These are phyloP conservation scores for Crassisporium funariophilum DNA, from an alignment of 768 basidiomycete species.

Conservation along the genomic window DNA sequence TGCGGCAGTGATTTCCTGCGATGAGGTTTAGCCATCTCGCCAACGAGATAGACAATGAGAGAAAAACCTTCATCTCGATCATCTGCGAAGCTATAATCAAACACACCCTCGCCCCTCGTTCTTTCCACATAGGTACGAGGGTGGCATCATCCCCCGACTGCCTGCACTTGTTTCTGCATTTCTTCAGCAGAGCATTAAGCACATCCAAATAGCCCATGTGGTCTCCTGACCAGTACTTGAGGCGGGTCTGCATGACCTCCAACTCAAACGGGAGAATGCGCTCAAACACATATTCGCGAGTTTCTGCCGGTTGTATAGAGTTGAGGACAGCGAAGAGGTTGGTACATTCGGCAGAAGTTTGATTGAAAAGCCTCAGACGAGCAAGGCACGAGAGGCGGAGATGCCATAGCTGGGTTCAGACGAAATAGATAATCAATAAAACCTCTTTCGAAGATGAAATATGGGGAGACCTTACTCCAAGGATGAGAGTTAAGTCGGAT, in stretches of 20 bases:
- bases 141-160: slow-evolving; percentile 37
- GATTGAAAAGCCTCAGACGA: slow-evolving; percentile 82
- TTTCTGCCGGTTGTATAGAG: slow-evolving; percentile 51
- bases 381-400: slow-evolving; percentile 79
- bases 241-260: slow-evolving; percentile 71
- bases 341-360: slow-evolving; percentile 81
- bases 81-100: slow-evolving; percentile 82
- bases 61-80: slow-evolving; percentile 77
- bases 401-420: slow-evolving; percentile 68
- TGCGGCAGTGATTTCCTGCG: slow-evolving; percentile 73
- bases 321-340: slow-evolving; percentile 77
- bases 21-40: not conserved
- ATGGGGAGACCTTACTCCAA: slow-evolving; percentile 57
- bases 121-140: slow-evolving; percentile 74
- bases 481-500: slow-evolving; percentile 61
- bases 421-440: not conserved
- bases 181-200: slow-evolving; percentile 59
- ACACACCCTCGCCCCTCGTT: slow-evolving; percentile 73
- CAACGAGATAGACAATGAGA: not conserved
- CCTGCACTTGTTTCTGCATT: slow-evolving; percentile 57
- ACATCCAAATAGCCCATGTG: slow-evolving; percentile 80
- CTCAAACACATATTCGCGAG: slow-evolving; percentile 62
- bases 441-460: not conserved
- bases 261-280: slow-evolving; percentile 60
- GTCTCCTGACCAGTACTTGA: slow-evolving; percentile 84